Percentiles rank a stretch among this genome's conserved stretches.
phyloP scores from a whole-genome alignment of 2,329 filamentous ascomycete species.

The Thelonectria discophora region DNA sequence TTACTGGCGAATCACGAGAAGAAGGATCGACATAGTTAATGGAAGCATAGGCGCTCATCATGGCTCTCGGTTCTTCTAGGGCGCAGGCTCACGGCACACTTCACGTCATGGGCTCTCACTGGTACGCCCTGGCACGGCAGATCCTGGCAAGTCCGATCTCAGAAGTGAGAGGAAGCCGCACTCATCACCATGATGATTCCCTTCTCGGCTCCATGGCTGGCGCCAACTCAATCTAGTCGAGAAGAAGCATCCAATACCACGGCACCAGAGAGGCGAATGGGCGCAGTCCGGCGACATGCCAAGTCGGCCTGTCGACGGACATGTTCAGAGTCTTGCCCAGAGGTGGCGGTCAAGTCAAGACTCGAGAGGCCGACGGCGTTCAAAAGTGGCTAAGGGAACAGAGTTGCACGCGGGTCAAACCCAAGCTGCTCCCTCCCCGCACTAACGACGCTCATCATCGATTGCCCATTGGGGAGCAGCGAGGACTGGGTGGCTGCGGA shows the following conservation, averaged over 20 bases:
- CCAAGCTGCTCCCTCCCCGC: slow-evolving; percentile 32
- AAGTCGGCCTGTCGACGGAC: slow-evolving; percentile 14
- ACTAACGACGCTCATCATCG: slow-evolving; percentile 33
- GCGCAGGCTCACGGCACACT: background rate
- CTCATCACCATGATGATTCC: slow-evolving; percentile 18
- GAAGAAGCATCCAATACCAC: slow-evolving; percentile 6
- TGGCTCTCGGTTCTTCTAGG: background rate
- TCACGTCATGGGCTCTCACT: slow-evolving; percentile 31
- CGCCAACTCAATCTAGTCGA: slow-evolving; percentile 14
- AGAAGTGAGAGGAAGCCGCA: slow-evolving; percentile 9
- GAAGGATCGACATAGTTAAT: background rate
- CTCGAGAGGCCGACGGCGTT: slow-evolving; percentile 17
- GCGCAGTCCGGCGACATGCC: slow-evolving; percentile 31
- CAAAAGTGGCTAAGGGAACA: slow-evolving; percentile 22
- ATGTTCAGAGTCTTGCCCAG: slow-evolving; percentile 5
- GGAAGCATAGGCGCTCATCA: background rate
- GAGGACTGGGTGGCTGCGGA: slow-evolving; percentile 29
- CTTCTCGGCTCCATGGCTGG: slow-evolving; percentile 5
- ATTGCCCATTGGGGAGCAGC: slow-evolving; percentile 33
- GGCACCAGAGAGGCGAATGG: slow-evolving; percentile 28
- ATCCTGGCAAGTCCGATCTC: slow-evolving; percentile 26
- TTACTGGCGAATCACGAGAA: slow-evolving; percentile 1
- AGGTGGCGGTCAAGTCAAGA: slow-evolving; percentile 25
- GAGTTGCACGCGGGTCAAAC: slow-evolving; percentile 35
- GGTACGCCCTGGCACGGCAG: slow-evolving; percentile 22